Conservation (phyloP, 148 eudicot species). For the Spergularia bocconei region DNA sequence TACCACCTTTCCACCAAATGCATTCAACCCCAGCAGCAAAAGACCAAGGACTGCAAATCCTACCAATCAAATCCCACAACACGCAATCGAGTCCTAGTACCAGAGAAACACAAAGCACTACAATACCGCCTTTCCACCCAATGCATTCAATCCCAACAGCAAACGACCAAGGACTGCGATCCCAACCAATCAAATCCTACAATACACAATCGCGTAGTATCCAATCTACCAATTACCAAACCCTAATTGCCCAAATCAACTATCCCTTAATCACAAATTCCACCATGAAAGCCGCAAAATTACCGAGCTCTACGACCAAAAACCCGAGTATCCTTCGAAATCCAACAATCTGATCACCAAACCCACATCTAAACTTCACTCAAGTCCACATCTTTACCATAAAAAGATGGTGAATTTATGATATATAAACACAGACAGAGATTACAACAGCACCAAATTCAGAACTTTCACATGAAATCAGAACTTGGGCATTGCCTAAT, state of each 20-base stretch:
- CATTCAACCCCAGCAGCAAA: conserved; percentile 16
- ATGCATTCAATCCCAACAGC: conserved; percentile 16
- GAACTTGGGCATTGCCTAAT: not conserved
- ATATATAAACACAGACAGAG: not conserved
- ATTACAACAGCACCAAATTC: not conserved
- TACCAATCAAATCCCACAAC: conserved; percentile 8
- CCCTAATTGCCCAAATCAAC: not conserved
- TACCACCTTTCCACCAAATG: conserved; percentile 14
- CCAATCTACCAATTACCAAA: not conserved
- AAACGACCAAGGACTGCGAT: not conserved
- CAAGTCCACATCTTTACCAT: not conserved
- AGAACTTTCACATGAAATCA: not conserved
- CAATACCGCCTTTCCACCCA: conserved; percentile 11
- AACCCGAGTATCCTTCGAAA: not conserved
- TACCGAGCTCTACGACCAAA: not conserved
- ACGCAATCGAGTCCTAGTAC: not conserved
- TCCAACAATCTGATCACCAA: conserved; percentile 14
- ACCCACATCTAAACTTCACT: conserved; percentile 16
- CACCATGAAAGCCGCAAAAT: not conserved
- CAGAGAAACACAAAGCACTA: conserved; percentile 18
- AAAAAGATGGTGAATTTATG: not conserved
- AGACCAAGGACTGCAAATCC: conserved; percentile 4
- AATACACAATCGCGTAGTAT: not conserved
- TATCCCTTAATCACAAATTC: not conserved
- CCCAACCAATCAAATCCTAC: conserved; percentile 15